Percentiles rank a stretch among this genome's conserved stretches.
Evolutionary conservation across 441 rosid species (phyloP).

Genomic region (Bocquillonia castaneifolia): DNA sequence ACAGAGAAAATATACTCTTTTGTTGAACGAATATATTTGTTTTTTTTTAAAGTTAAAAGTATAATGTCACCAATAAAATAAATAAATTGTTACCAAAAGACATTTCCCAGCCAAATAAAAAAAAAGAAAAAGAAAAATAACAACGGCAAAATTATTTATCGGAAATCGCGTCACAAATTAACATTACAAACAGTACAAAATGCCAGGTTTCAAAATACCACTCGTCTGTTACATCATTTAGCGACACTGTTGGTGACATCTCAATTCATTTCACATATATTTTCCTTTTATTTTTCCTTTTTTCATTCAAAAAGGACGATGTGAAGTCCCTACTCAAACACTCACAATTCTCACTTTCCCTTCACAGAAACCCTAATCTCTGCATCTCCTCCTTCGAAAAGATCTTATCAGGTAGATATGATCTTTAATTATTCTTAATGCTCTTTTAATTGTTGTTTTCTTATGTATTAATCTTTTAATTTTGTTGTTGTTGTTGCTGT

Average conservation of each 20-base stretch:
- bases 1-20: too few relatives aligned
- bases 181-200: background rate
- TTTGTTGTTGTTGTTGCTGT: background rate
- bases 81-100: too few relatives aligned
- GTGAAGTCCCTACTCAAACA: background rate
- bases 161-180: background rate
- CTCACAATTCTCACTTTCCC: background rate
- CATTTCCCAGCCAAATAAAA: too few relatives aligned
- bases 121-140: background rate
- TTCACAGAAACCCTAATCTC: background rate
- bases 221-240: slow-evolving; percentile 8
- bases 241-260: background rate
- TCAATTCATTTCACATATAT: background rate
- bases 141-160: background rate
- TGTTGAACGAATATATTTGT: too few relatives aligned
- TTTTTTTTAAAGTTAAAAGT: too few relatives aligned
- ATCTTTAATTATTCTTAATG: too few relatives aligned
- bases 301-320: background rate
- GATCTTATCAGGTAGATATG: background rate
- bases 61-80: too few relatives aligned
- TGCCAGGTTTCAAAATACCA: background rate
- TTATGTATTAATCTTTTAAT: background rate
- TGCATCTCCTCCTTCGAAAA: background rate
- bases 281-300: background rate
- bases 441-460: too few relatives aligned